A percentile compares a stretch with the other conserved stretches of the same genome.
Evolutionary conservation across 2,329 filamentous ascomycete genomes (phyloP).

Genomic region (Cryphonectria nitschkei): DNA sequence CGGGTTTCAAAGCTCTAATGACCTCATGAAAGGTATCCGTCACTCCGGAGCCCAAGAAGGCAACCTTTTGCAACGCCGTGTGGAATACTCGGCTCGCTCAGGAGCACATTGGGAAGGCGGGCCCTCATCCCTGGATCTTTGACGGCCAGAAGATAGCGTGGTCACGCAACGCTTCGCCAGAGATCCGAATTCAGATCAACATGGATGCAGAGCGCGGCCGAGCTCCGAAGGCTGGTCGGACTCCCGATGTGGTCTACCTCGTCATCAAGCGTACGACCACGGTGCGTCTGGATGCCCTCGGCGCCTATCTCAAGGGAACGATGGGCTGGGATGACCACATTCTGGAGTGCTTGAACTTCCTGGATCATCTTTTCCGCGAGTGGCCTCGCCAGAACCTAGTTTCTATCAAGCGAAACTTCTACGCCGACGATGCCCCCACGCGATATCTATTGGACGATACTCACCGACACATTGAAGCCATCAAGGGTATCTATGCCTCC

Average conservation of each 20-base stretch:
- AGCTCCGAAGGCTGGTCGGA: slow-evolving; percentile 37
- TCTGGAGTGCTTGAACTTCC: slow-evolving; percentile 80
- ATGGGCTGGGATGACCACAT: slow-evolving; percentile 67
- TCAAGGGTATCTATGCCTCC: slow-evolving; percentile 88
- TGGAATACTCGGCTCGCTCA: slow-evolving; percentile 71
- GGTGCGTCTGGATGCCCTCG: slow-evolving; percentile 69
- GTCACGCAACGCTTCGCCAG: slow-evolving; percentile 51
- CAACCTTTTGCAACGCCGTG: slow-evolving; percentile 69
- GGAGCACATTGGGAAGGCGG: slow-evolving; percentile 47
- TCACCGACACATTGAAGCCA: slow-evolving; percentile 61
- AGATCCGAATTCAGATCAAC: slow-evolving; percentile 65
- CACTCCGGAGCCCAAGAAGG: slow-evolving; percentile 64
- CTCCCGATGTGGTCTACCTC: slow-evolving; percentile 60
- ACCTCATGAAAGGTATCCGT: slow-evolving; percentile 61
- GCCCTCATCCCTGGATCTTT: slow-evolving; percentile 63
- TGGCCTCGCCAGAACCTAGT: slow-evolving; percentile 70
- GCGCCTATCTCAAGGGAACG: slow-evolving; percentile 66
- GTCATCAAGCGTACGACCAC: slow-evolving; percentile 66
- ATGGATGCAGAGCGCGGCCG: slow-evolving; percentile 66
- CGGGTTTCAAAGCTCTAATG: slow-evolving; percentile 28
- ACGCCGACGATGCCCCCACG: slow-evolving; percentile 54
- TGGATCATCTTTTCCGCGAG: slow-evolving; percentile 87
- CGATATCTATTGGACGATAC: slow-evolving; percentile 58
- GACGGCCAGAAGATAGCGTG: slow-evolving; percentile 88
- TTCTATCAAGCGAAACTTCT: slow-evolving; percentile 83